Evolutionary conservation across 148 eudicot genomes (phyloP).

Genomic region (Amaranthus cruentus): DNA sequence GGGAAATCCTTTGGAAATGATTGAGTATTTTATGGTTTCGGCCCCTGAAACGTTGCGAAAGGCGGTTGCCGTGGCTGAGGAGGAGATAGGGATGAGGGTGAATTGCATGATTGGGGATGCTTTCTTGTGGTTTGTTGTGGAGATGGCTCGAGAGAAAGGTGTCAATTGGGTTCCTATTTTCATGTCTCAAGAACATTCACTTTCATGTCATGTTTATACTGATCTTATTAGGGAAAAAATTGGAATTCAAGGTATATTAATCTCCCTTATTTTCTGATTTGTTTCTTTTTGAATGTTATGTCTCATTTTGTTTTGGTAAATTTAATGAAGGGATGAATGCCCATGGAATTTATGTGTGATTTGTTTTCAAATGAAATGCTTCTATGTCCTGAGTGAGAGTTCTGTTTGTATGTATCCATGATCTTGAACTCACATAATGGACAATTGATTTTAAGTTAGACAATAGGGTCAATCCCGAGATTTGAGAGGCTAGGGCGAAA

Average conservation of each 20-base stretch:
- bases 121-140: conserved; percentile 24
- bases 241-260: conserved; percentile 24
- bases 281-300: not conserved
- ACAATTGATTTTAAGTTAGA: no score
- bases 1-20: conserved; percentile 23
- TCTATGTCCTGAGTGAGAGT: no score
- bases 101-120: conserved; percentile 30
- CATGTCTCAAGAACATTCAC: conserved; percentile 24
- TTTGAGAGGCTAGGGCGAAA: no score
- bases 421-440: no score
- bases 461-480: no score
- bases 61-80: conserved; percentile 23
- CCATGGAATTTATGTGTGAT: no score
- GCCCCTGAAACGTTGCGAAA: conserved; percentile 5
- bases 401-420: no score
- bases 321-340: no score
- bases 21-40: conserved; percentile 6
- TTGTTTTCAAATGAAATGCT: no score
- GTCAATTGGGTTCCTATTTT: conserved; percentile 29
- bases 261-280: not conserved
- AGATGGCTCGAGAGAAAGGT: conserved; percentile 19
- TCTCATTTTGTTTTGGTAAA: no score
- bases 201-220: conserved; percentile 22
- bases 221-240: conserved; percentile 25
- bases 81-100: conserved; percentile 21